A percentile compares a stretch with the other conserved stretches of the same genome.
Conservation (phyloP, 1,139 yeast genomes). For the Kodamaea sp. region DNA sequence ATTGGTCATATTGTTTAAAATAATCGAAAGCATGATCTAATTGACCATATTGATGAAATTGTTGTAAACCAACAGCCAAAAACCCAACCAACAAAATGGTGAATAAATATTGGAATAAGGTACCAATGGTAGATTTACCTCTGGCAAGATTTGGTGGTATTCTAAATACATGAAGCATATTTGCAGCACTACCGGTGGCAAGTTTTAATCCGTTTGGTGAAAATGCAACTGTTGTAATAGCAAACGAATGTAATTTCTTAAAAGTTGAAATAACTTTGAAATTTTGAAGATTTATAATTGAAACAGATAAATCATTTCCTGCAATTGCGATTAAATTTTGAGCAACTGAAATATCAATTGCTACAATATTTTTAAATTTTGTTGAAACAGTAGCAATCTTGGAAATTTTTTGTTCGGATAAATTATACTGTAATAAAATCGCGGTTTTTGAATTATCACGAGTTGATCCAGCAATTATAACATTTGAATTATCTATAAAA, state of each 20-base stretch:
- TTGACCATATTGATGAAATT: slow-evolving; percentile 36
- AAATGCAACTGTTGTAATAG: slow-evolving; percentile 71
- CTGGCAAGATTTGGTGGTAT: slow-evolving; percentile 52
- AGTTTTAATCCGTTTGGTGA: slow-evolving; percentile 66
- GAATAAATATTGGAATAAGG: slow-evolving; percentile 37
- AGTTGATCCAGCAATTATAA: slow-evolving; percentile 55
- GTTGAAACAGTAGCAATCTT: slow-evolving; percentile 45
- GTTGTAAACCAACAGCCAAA: slow-evolving; percentile 45
- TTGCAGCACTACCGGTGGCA: slow-evolving; percentile 81
- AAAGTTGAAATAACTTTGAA: slow-evolving; percentile 50
- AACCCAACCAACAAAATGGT: slow-evolving; percentile 45
- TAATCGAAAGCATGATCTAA: slow-evolving; percentile 19
- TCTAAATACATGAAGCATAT: slow-evolving; percentile 60
- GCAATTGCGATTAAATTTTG: slow-evolving; percentile 63
- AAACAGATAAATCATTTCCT: slow-evolving; percentile 70
- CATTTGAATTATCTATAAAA: slow-evolving; percentile 51
- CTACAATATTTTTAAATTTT: slow-evolving; percentile 63
- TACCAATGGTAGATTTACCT: slow-evolving; percentile 43
- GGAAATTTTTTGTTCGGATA: slow-evolving; percentile 39
- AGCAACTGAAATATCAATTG: slow-evolving; percentile 51
- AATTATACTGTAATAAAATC: slow-evolving; percentile 39
- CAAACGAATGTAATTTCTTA: slow-evolving; percentile 69
- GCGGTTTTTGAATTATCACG: slow-evolving; percentile 36
- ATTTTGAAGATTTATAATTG: slow-evolving; percentile 49
- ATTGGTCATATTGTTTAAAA: slow-evolving; percentile 1